Conservation (phyloP, 2,329 filamentous ascomycete genomes). For the Blastomyces gilchristii region DNA sequence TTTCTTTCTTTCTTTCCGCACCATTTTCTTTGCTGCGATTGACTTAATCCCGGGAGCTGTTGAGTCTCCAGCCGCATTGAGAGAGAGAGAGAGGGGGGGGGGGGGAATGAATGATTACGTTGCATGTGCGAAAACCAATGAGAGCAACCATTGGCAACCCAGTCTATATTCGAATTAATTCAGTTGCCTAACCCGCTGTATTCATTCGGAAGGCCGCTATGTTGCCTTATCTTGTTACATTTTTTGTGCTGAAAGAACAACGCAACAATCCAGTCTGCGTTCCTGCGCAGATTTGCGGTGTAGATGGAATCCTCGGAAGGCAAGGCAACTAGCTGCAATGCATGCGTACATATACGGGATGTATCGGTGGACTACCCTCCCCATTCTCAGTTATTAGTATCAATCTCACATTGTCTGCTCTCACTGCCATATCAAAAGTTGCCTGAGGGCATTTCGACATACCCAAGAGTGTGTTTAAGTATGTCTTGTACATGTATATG, state of each 20-base stretch:
- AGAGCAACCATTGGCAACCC: neutral
- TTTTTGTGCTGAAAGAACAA: too few relatives aligned
- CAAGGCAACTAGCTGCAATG: neutral
- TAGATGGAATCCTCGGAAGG: neutral
- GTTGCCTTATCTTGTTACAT: too few relatives aligned
- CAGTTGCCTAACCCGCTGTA: neutral
- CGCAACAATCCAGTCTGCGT: neutral
- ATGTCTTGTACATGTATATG: too few relatives aligned
- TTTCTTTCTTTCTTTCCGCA: too few relatives aligned
- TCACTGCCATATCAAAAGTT: neutral
- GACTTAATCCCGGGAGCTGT: too few relatives aligned
- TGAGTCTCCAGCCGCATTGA: too few relatives aligned
- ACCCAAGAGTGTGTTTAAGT: too few relatives aligned
- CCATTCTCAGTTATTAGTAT: neutral
- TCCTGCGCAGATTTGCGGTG: neutral
- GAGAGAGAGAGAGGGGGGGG: too few relatives aligned
- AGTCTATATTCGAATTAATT: neutral
- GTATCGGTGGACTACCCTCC: neutral
- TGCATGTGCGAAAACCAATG: neutral
- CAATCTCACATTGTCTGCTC: neutral
- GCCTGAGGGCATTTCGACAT: too few relatives aligned
- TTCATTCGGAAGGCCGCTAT: too few relatives aligned
- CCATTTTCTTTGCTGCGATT: too few relatives aligned
- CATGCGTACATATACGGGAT: neutral
- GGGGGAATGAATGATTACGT: neutral